These are phyloP conservation scores for Thinopyrum elongatum DNA, from an alignment of 176 grass and related monocot genomes.

Conservation along the genomic window DNA sequence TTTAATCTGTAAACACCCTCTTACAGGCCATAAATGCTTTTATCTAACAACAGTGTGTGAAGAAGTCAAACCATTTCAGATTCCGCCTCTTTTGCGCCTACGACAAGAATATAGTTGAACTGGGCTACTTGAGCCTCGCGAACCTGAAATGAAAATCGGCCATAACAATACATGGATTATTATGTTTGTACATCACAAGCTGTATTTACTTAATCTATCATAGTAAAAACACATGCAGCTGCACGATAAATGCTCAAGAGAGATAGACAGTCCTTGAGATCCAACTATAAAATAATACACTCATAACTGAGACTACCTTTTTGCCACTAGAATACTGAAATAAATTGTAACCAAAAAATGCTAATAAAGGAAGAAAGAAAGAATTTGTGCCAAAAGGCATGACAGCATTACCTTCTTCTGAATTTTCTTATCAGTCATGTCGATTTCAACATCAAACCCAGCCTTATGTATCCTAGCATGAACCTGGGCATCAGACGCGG, in stretches of 20 bases:
- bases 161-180: conserved; percentile 5
- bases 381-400: neutral
- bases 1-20: too few relatives aligned
- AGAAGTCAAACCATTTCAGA: conserved; percentile 55
- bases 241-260: conserved; percentile 6
- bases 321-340: neutral
- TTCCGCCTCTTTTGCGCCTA: conserved; percentile 72
- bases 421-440: conserved; percentile 73
- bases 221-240: neutral
- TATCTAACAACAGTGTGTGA: neutral
- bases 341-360: neutral
- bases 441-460: conserved; percentile 81
- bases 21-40: neutral
- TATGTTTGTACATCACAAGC: neutral
- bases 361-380: neutral
- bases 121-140: conserved; percentile 78
- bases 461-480: conserved; percentile 59
- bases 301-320: neutral
- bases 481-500: conserved; percentile 45
- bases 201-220: neutral
- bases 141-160: conserved; percentile 43
- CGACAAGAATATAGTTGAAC: conserved; percentile 95
- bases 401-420: conserved; percentile 74
- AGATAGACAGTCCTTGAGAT: neutral
- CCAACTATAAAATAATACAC: neutral